These are phyloP conservation scores for Chytriomyces sp. DNA, from an alignment of 192 early-diverging fungal species.

Conservation along the genomic window DNA sequence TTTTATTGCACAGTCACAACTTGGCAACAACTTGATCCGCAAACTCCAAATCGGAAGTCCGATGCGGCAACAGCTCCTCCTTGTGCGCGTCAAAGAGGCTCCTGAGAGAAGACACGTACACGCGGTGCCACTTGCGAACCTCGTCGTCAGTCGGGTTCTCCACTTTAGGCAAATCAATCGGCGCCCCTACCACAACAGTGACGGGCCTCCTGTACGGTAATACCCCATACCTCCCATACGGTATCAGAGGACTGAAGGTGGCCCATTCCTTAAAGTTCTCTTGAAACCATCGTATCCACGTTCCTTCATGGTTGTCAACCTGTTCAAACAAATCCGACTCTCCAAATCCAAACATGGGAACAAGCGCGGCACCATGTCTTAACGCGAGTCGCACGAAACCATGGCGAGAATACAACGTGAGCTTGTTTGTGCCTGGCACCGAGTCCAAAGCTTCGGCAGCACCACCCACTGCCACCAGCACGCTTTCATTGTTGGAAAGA, in stretches of 20 bases:
- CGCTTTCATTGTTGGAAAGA: constrained; percentile 34
- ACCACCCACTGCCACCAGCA: constrained; percentile 90
- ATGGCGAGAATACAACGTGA: constrained; percentile 56
- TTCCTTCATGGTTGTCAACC: constrained; percentile 68
- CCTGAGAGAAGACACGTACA: constrained; percentile 72
- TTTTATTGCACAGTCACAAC: not conserved
- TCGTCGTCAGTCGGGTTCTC: constrained; percentile 68
- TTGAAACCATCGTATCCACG: constrained; percentile 73
- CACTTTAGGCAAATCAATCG: constrained; percentile 62
- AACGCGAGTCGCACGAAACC: constrained; percentile 94
- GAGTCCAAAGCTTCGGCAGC: constrained; percentile 73
- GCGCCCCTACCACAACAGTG: constrained; percentile 41
- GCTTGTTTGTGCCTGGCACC: constrained; percentile 27
- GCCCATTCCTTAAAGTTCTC: constrained; percentile 64
- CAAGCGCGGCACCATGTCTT: constrained; percentile 75
- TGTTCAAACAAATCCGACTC: constrained; percentile 92
- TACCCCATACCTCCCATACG: constrained; percentile 78
- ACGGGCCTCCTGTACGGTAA: constrained; percentile 54
- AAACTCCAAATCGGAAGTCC: constrained; percentile 68
- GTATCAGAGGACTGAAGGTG: constrained; percentile 59
- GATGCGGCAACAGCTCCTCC: constrained; percentile 70
- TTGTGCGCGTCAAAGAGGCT: constrained; percentile 72
- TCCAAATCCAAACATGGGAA: constrained; percentile 92
- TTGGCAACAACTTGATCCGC: constrained; percentile 46
- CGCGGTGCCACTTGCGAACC: constrained; percentile 62